Conservation (phyloP, 495 filamentous ascomycete genomes). For the Sphaerosporella brunnea region DNA sequence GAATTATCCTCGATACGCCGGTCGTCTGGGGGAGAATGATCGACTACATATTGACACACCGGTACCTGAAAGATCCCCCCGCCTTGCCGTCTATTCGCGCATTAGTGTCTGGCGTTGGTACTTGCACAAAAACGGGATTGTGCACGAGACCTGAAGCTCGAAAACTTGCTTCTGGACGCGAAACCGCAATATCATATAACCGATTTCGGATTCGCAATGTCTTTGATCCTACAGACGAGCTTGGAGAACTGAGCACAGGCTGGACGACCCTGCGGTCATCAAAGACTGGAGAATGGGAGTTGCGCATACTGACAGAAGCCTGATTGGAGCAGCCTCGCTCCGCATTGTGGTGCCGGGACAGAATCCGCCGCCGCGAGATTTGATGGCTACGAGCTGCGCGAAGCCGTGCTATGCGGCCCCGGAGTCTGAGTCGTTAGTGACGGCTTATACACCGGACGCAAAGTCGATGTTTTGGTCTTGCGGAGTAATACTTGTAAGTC, state of each 20-base stretch:
- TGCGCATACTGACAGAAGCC: constrained; percentile 21
- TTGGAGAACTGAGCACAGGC: constrained; percentile 70
- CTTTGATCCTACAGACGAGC: constrained; percentile 73
- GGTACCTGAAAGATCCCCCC: constrained; percentile 83
- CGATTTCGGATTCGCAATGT: constrained; percentile 99
- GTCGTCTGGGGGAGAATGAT: constrained; percentile 91
- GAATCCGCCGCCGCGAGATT: constrained; percentile 42
- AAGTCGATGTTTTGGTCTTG: constrained; percentile 99
- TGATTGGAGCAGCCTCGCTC: constrained; percentile 22
- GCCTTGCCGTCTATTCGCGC: constrained; percentile 85
- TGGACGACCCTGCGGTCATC: constrained; percentile 33
- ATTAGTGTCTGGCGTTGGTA: constrained; percentile 98
- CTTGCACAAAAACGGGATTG: constrained; percentile 96
- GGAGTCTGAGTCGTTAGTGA: constrained; percentile 94
- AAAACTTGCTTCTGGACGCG: constrained; percentile 91
- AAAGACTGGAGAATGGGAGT: constrained; percentile 27
- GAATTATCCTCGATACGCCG: constrained; percentile 95
- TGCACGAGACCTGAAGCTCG: constrained; percentile 95
- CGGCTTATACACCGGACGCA: constrained; percentile 87
- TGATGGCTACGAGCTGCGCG: constrained; percentile 68
- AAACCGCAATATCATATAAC: constrained; percentile 99
- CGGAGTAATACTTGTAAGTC: constrained; percentile 85
- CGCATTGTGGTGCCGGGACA: constrained; percentile 25
- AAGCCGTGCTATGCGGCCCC: constrained; percentile 92
- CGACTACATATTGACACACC: constrained; percentile 91